Conservation (phyloP, 352 stramenopile species). For the Chrysophaeum taylorii region DNA sequence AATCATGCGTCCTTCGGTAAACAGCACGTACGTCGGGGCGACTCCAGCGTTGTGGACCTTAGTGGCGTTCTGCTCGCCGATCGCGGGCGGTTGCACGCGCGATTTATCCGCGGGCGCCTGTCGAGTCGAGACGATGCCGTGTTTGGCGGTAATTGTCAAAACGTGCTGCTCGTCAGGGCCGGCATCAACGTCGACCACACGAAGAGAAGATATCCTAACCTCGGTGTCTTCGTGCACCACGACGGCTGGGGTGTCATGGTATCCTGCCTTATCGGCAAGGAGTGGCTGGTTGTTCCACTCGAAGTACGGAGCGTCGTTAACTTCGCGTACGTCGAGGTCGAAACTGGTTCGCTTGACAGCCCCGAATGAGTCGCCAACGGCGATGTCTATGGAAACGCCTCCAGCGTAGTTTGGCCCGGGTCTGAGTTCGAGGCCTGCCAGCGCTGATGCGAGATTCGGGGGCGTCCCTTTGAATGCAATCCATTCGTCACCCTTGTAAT, state of each 20-base stretch:
- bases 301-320: neutral
- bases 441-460: neutral
- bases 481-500: too few species aligned
- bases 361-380: neutral
- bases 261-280: too few species aligned
- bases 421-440: neutral
- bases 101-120: neutral
- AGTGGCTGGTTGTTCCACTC: neutral
- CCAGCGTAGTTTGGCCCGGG: neutral
- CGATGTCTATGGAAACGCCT: neutral
- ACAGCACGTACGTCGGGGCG: too few species aligned
- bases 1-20: too few species aligned
- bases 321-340: neutral
- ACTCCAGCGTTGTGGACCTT: too few species aligned
- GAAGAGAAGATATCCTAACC: neutral
- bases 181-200: neutral
- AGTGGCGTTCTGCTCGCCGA: too few species aligned
- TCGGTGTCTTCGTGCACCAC: constrained; percentile 4
- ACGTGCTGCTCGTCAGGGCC: neutral
- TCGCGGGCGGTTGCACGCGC: too few species aligned
- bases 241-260: neutral
- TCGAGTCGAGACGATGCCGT: neutral
- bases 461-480: too few species aligned
- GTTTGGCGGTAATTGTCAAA: neutral
- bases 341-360: too few species aligned